A percentile compares a stretch with the other conserved stretches of the same genome.
Evolutionary conservation across 768 basidiomycete genomes (phyloP).

Genomic region (Punctularia strigosozonata): DNA sequence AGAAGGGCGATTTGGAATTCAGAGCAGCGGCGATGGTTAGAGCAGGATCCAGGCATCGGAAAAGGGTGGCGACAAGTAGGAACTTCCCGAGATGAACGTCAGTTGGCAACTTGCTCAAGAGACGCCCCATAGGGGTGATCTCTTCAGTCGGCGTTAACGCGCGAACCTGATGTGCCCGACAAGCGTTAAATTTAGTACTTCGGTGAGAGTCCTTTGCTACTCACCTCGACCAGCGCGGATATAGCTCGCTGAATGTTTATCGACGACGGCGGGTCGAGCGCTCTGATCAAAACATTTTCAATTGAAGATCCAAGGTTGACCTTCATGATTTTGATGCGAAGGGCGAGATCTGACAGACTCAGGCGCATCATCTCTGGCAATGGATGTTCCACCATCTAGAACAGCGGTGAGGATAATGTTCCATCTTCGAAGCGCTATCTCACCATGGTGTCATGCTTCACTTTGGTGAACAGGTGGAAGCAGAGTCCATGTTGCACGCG

Average conservation of each 20-base stretch:
- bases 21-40: constrained; percentile 89
- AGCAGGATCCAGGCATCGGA: constrained; percentile 91
- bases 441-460: constrained; percentile 71
- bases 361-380: constrained; percentile 93
- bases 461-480: constrained; percentile 92
- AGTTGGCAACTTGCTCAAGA: constrained; percentile 85
- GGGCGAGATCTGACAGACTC: constrained; percentile 82
- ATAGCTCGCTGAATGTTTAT: constrained; percentile 88
- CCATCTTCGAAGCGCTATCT: constrained; percentile 6
- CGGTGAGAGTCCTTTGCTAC: constrained; percentile 5
- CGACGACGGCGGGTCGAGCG: constrained; percentile 79
- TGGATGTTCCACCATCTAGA: constrained; percentile 78
- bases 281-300: constrained; percentile 79
- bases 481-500: constrained; percentile 84
- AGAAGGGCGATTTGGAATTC: constrained; percentile 88
- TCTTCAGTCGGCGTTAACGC: constrained; percentile 81
- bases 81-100: constrained; percentile 97
- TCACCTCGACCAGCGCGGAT: constrained; percentile 78
- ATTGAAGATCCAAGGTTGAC: constrained; percentile 76
- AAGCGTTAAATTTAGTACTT: constrained; percentile 2
- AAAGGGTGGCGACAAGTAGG: constrained; percentile 69
- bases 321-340: constrained; percentile 91
- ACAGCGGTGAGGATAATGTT: background rate
- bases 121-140: constrained; percentile 86
- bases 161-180: constrained; percentile 41